Conservation (phyloP, 1,284 basidiomycete species). For the Boletus holoroseus region DNA sequence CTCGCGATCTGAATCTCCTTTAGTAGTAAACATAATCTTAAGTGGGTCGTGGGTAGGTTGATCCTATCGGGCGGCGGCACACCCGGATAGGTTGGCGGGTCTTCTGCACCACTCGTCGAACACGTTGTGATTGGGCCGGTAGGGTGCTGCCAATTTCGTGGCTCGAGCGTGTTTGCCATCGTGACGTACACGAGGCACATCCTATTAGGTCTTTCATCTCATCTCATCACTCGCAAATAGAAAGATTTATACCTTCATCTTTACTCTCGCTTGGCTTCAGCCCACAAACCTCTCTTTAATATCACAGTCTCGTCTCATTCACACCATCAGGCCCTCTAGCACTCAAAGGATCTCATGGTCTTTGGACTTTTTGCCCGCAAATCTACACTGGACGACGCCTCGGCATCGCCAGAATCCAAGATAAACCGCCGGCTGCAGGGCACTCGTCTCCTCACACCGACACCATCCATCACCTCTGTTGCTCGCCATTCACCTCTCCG, state of each 20-base stretch:
- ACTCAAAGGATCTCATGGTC: slow-evolving; percentile 35
- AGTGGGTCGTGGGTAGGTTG: neutral
- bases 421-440: slow-evolving; percentile 6
- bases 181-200: slow-evolving; percentile 23
- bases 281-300: slow-evolving; percentile 5
- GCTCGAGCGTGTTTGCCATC: slow-evolving; percentile 20
- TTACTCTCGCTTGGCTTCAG: neutral
- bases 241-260: slow-evolving; percentile 7
- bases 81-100: neutral
- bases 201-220: slow-evolving; percentile 1
- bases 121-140: slow-evolving; percentile 6
- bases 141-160: slow-evolving; percentile 4
- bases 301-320: slow-evolving; percentile 7
- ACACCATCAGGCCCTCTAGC: neutral
- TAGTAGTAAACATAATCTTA: neutral
- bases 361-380: slow-evolving; percentile 50
- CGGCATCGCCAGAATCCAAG: slow-evolving; percentile 9
- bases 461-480: slow-evolving; percentile 42
- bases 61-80: neutral
- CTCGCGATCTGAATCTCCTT: neutral
- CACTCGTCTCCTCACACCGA: slow-evolving; percentile 48
- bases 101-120: neutral
- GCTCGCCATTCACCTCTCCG: slow-evolving; percentile 29
- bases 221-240: slow-evolving; percentile 5
- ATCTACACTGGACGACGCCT: slow-evolving; percentile 15